These are phyloP conservation scores for Daldinia caldariorum DNA, from an alignment of 495 filamentous ascomycete genomes.

Conservation along the genomic window DNA sequence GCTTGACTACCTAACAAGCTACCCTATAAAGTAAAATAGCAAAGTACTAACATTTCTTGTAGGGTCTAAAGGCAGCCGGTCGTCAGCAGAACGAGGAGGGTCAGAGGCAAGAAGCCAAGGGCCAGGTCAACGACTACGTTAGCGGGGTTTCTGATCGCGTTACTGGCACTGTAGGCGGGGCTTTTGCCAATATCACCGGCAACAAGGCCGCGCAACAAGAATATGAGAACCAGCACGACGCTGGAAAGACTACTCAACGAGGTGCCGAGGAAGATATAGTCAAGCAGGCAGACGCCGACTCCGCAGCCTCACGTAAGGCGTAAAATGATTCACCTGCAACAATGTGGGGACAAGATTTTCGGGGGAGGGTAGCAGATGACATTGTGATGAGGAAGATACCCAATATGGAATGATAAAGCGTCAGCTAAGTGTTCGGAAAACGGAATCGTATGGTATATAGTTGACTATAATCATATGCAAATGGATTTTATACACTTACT, in stretches of 20 bases:
- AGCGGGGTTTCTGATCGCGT: slow-evolving; percentile 77
- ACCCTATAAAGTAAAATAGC: neutral
- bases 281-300: slow-evolving; percentile 67
- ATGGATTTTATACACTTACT: slow-evolving; percentile 14
- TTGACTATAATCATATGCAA: slow-evolving; percentile 12
- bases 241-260: slow-evolving; percentile 85
- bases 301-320: slow-evolving; percentile 27
- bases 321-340: slow-evolving; percentile 2
- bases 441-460: slow-evolving; percentile 14
- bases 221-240: slow-evolving; percentile 75
- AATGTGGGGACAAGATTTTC: neutral
- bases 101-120: slow-evolving; percentile 82
- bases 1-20: neutral
- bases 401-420: slow-evolving; percentile 18
- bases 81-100: slow-evolving; percentile 81
- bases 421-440: neutral
- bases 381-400: slow-evolving; percentile 46
- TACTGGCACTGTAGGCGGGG: slow-evolving; percentile 73
- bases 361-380: slow-evolving; percentile 6
- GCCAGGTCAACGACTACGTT: slow-evolving; percentile 81
- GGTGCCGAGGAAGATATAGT: slow-evolving; percentile 85
- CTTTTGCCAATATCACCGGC: slow-evolving; percentile 75
- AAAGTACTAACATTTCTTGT: neutral
- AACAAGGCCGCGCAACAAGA: slow-evolving; percentile 69
- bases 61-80: slow-evolving; percentile 75